Percentiles rank a stretch among this genome's conserved stretches.
Evolutionary conservation across 75 land plant genomes (phyloP).

Genomic region (Selaginella moellendorffii): DNA sequence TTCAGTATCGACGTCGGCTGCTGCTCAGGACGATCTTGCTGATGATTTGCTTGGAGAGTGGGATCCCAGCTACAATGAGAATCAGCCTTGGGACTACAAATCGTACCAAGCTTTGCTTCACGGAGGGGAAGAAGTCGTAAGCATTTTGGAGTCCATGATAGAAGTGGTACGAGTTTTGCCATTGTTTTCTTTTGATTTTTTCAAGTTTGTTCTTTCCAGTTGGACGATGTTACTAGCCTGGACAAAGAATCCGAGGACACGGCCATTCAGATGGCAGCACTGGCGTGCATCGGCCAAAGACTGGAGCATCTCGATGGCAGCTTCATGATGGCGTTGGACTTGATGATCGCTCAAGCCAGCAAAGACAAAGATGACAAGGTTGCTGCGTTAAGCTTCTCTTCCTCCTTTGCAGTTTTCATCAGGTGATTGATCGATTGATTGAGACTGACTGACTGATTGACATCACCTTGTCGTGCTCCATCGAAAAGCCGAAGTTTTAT

Average conservation of each 20-base stretch:
- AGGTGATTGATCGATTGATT: too few relatives aligned
- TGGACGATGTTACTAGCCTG: constrained; percentile 63
- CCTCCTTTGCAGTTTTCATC: too few relatives aligned
- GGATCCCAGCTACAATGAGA: constrained; percentile 7
- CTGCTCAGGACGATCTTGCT: too few relatives aligned
- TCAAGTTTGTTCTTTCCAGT: constrained; percentile 4
- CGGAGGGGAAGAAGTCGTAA: constrained; percentile 84
- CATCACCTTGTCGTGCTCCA: too few relatives aligned
- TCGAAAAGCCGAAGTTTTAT: too few relatives aligned
- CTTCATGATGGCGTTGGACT: constrained; percentile 90
- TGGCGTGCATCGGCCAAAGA: constrained; percentile 78
- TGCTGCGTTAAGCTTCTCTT: too few relatives aligned
- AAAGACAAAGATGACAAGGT: constrained; percentile 67
- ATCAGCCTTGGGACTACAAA: constrained; percentile 30
- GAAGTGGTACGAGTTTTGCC: constrained; percentile 36
- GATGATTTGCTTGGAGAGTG: too few relatives aligned
- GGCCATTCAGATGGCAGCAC: constrained; percentile 78
- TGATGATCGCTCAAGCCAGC: constrained; percentile 65
- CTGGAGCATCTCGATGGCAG: constrained; percentile 83
- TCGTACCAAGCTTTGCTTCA: constrained; percentile 59
- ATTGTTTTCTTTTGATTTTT: neutral
- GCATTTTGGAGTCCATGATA: constrained; percentile 67
- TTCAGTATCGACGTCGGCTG: too few relatives aligned
- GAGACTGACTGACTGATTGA: too few relatives aligned
- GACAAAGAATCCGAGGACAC: constrained; percentile 51